Base-by-base conservation (phyloP, 2,329 filamentous ascomycete genomes). In the Fusarium newnesense region DNA sequence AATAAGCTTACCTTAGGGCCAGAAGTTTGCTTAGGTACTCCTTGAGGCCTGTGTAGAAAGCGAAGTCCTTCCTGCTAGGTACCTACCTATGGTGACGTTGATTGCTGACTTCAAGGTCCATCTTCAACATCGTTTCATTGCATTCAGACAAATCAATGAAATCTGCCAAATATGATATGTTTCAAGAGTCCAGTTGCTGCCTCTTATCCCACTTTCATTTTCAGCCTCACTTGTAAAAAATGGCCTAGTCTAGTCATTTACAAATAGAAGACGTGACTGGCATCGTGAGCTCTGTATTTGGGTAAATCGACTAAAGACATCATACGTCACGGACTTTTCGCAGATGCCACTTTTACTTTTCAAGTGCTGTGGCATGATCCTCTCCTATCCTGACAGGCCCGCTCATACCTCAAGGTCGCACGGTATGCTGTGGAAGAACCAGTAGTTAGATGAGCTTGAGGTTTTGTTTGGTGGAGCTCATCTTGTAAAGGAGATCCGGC, bases 401-500 rank as follows among this genome's bases (percentile, higher is more conserved):
- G 47, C 32, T 37, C 44, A 36, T 46, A 28, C 30, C 32, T 37
- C 34, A 28, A n/a, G 18, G 24, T 39, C 13, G 19, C 24, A 28
- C 50, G 24, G 10, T 39, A 18, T 26, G 8, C 19, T 28, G 18
- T 37, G 24, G 32, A 52, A 36, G 49, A 52, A 19, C 49, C 9
- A 34, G 30, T 36, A 36, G 30, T 19, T 24, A 11, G 49, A 36
- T 15, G 19, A 11, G 13, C 39, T 26, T 57, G 39, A 47, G 37
- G 34, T 36, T 34, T 36, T 69, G 52, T 34, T 40, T 43, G 30
- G 67, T 69, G 59, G 65, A 63, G 52, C 34, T 67, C 28, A 62
- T 26, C 30, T 52, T 61, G 59, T 53, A 47, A 62, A 63, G 67
- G 42, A 54, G 67, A 74, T 62, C 67, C 71, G 71, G 71, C 56